phyloP scores from a whole-genome alignment of 2,329 filamentous ascomycete genomes.

The Didymella pinodella region DNA sequence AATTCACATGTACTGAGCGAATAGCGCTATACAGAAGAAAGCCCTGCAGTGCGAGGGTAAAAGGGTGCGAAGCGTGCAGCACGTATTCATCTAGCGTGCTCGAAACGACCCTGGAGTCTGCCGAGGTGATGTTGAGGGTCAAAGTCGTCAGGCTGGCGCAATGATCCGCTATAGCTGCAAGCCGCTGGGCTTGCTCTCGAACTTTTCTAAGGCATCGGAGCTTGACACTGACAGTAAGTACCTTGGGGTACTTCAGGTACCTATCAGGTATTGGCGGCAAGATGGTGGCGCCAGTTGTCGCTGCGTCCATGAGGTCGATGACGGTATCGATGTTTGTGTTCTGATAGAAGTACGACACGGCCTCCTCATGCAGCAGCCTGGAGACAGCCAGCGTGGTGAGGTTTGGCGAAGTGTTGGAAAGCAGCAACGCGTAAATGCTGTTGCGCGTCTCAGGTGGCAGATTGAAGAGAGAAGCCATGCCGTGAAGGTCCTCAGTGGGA shows the following conservation, averaged over 20 bases:
- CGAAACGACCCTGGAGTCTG: neutral
- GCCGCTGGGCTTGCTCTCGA: neutral
- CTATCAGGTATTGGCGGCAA: constrained; percentile 5
- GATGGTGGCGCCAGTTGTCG: neutral
- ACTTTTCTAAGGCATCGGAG: neutral
- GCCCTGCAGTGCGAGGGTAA: neutral
- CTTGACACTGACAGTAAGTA: neutral
- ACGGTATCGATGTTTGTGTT: constrained; percentile 22
- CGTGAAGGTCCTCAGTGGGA: neutral
- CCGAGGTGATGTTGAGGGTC: constrained; percentile 1
- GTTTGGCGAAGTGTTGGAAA: neutral
- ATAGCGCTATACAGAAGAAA: neutral
- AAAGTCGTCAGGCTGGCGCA: neutral
- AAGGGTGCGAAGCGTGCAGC: neutral
- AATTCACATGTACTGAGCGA: neutral
- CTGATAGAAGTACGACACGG: constrained; percentile 35
- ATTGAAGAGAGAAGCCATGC: constrained; percentile 23
- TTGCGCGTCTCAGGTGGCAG: constrained; percentile 34
- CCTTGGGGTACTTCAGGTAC: neutral
- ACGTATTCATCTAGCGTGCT: constrained; percentile 3
- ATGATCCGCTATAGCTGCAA: neutral
- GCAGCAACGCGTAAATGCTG: constrained; percentile 27
- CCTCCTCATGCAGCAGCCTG: constrained; percentile 28
- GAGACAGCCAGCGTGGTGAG: constrained; percentile 29
- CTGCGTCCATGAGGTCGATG: constrained; percentile 21